phyloP scores from a whole-genome alignment of 306 rosid species.

The Castanea sativa region DNA sequence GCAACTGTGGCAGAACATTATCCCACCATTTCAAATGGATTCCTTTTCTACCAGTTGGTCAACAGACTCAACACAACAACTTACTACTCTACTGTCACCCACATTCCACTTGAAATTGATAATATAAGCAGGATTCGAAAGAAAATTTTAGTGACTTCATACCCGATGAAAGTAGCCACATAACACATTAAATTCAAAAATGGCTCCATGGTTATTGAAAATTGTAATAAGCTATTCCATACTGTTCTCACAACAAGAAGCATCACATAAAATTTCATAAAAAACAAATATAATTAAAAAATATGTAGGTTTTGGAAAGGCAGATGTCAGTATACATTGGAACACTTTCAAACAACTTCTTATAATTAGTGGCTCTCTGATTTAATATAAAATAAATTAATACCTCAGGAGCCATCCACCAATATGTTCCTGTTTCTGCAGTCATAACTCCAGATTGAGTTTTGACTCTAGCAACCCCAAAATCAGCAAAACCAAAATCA shows the following conservation, averaged over 20 bases:
- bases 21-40: background rate
- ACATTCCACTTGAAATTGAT: too few relatives aligned
- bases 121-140: background rate
- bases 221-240: background rate
- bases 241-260: background rate
- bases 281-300: background rate
- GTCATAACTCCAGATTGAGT: constrained; percentile 97
- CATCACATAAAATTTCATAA: background rate
- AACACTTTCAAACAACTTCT: constrained; percentile 23
- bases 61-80: background rate
- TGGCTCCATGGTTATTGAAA: background rate
- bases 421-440: constrained; percentile 97
- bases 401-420: constrained; percentile 99
- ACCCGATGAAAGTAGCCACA: background rate
- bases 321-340: constrained; percentile 7
- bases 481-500: constrained; percentile 95
- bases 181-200: background rate
- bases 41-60: background rate
- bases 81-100: background rate
- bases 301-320: background rate
- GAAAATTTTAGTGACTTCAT: background rate
- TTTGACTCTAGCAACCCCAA: constrained; percentile 97
- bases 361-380: background rate
- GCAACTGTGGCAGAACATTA: background rate
- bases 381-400: constrained; percentile 8